Conservation (phyloP, 306 rosid species). For the Acacia crassicarpa region DNA sequence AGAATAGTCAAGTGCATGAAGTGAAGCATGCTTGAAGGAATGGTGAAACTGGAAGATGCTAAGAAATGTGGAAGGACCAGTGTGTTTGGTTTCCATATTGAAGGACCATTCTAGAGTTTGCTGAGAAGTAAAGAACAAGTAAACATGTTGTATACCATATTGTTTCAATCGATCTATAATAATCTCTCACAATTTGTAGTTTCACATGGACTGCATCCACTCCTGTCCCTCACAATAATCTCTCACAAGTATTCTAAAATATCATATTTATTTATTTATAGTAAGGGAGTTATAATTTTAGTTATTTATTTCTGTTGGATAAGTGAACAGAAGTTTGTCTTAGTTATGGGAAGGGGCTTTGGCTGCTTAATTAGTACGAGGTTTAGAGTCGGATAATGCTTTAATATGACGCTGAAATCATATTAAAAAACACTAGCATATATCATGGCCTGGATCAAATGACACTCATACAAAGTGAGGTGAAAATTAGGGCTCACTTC, state of each 20-base stretch:
- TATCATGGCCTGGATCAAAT: no score
- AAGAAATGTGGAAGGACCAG: slow-evolving; percentile 2
- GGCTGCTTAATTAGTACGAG: no score
- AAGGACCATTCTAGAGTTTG: background rate
- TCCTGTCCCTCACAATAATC: background rate
- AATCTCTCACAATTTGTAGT: background rate
- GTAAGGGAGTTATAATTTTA: background rate
- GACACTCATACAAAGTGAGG: no score
- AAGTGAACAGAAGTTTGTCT: no score
- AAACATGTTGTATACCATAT: no score
- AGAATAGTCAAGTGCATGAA: background rate
- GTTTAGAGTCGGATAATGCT: no score
- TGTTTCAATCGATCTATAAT: background rate
- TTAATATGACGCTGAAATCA: no score
- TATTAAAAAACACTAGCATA: no score
- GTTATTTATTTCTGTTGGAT: no score
- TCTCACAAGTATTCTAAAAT: background rate
- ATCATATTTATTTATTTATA: background rate
- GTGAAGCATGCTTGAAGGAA: background rate
- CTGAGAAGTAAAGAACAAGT: background rate
- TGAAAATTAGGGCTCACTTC: no score
- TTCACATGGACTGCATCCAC: background rate
- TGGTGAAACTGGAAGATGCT: background rate
- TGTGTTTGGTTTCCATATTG: background rate
- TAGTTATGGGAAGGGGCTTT: no score